Percentiles rank a stretch among this genome's conserved stretches.
phyloP scores from a whole-genome alignment of 768 basidiomycete genomes.

The Sarcomyxa edulis region DNA sequence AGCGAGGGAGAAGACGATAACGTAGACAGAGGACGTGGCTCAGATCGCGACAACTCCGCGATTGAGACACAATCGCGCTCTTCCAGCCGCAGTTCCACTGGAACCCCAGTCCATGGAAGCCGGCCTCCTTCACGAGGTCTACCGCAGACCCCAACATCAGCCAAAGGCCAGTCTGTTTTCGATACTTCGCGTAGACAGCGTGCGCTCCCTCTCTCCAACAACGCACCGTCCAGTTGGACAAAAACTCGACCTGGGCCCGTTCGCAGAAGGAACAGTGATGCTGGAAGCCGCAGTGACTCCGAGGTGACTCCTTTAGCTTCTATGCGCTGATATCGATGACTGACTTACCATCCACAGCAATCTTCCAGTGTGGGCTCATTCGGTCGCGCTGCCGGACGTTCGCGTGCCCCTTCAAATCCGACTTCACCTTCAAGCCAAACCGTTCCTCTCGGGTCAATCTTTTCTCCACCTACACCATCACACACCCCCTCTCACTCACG shows the following conservation, averaged over 20 bases:
- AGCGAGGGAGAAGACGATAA: constrained; percentile 25
- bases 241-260: constrained; percentile 66
- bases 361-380: constrained; percentile 38
- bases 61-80: constrained; percentile 39
- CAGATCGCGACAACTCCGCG: constrained; percentile 27
- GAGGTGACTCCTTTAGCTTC: constrained; percentile 45
- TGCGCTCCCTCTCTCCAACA: constrained; percentile 52
- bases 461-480: constrained; percentile 34
- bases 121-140: constrained; percentile 48
- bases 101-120: constrained; percentile 37
- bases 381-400: constrained; percentile 39
- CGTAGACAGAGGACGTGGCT: constrained; percentile 31
- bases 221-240: constrained; percentile 73
- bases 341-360: constrained; percentile 19
- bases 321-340: constrained; percentile 7
- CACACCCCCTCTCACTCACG: constrained; percentile 66
- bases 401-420: constrained; percentile 72
- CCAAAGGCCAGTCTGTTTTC: constrained; percentile 50
- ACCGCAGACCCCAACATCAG: constrained; percentile 51
- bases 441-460: constrained; percentile 20
- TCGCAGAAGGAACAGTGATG: constrained; percentile 66
- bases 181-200: constrained; percentile 69
- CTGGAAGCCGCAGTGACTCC: constrained; percentile 70
- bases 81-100: constrained; percentile 50
- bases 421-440: constrained; percentile 40